Evolutionary conservation across 2,329 filamentous ascomycete species (phyloP), one percentile per base, ranked within the genome.

Genomic region (Myriangium duriaei): DNA sequence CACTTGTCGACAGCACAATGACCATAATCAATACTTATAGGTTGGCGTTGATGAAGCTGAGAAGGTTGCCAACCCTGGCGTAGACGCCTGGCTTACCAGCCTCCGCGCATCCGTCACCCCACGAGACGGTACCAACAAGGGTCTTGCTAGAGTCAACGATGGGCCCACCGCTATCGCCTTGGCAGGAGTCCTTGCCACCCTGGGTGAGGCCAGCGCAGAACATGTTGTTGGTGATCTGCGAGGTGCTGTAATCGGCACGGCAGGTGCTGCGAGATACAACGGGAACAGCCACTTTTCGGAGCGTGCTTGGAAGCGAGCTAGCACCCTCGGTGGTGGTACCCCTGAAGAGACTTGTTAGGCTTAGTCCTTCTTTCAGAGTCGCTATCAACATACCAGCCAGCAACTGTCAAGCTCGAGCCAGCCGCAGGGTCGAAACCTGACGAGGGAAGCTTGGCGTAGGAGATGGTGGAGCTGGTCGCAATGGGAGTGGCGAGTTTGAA

Each of bases 181-280:
- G 32, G 32, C 32, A 34, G 16, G 32, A 34, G 18, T 34, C 32
- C 32, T 34, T 34, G 32, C 32, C 32, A 26, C 32, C 32, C 11
- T 17, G 6, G 2, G 32, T 13, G 18, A 34, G 14, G 14, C 32
- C 32, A 21, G 32, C 32, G 32, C 32, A 34, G 17, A 34, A n/a
- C 32, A 34, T 34, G 32, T 18, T 34, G 15, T 34, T 12, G 18
- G 32, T 34, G 9, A 34, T 13, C 18, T 21, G 16, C 7, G 32
- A 34, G 14, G 32, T 21, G 17, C 32, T 21, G 32, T 34, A 34
- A 21, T 34, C 26, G 32, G 17, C 13, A 13, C 18, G 16, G 18
- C 32, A 34, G 12, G 32, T 34, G 5, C 18, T 24, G 32, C 32
- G 32, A 21, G 32, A 34, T n/a, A 34, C 32, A n/a, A 34, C 26